Conservation (phyloP, 2,329 filamentous ascomycete genomes). For the Ascochyta lentis region DNA sequence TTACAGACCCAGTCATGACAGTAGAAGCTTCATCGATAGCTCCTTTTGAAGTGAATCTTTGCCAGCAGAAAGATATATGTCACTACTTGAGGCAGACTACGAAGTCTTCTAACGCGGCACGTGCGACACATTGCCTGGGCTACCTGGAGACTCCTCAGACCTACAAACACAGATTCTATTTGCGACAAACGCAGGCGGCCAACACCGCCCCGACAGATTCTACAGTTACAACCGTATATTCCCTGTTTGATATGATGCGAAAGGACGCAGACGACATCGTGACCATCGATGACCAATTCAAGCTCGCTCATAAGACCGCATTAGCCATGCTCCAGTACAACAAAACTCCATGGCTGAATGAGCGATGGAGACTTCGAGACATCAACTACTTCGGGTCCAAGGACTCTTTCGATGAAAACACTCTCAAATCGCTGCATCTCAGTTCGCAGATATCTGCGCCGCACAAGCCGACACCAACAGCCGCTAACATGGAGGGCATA, state of each 20-base stretch:
- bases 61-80: too few species aligned
- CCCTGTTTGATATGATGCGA: conserved; percentile 20
- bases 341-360: conserved; percentile 30
- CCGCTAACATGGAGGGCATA: conserved; percentile 25
- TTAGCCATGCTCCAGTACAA: conserved; percentile 29
- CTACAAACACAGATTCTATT: conserved; percentile 33
- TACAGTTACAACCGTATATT: neutral
- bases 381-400: conserved; percentile 24
- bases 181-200: neutral
- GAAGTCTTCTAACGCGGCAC: too few species aligned
- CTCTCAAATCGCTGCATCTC: conserved; percentile 30
- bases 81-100: too few species aligned
- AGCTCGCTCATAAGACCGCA: conserved; percentile 26
- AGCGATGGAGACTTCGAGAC: conserved; percentile 26
- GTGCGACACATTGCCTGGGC: conserved; percentile 21
- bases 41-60: too few species aligned
- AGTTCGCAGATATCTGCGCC: conserved; percentile 21
- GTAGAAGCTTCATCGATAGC: too few species aligned
- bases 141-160: conserved; percentile 30
- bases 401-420: conserved; percentile 8
- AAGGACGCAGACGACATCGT: conserved; percentile 19
- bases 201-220: too few species aligned
- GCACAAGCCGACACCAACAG: neutral
- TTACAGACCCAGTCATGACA: too few species aligned
- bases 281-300: conserved; percentile 22